Conservation (phyloP, 768 basidiomycete genomes). For the Lactarius vividus region DNA sequence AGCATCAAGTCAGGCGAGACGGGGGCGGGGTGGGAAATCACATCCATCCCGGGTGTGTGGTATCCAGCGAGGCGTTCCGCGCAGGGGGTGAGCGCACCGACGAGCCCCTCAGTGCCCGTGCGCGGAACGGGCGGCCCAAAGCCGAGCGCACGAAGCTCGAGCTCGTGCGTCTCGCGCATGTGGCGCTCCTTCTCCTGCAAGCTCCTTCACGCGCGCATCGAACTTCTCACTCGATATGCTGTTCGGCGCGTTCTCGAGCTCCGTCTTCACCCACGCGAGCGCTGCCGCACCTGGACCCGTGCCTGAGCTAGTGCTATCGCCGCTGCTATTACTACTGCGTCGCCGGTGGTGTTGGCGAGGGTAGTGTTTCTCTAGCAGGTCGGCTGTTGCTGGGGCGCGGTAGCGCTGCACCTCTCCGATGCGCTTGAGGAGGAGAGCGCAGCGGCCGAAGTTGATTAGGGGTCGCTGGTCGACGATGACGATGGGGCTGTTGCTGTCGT, state of each 20-base stretch:
- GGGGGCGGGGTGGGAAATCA: not conserved
- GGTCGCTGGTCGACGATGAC: constrained; percentile 32
- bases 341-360: not conserved
- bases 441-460: constrained; percentile 46
- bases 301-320: constrained; percentile 29
- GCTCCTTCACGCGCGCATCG: constrained; percentile 34
- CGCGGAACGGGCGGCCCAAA: constrained; percentile 9
- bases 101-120: not conserved
- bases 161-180: constrained; percentile 15
- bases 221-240: constrained; percentile 36
- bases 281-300: constrained; percentile 29
- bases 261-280: constrained; percentile 43
- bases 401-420: constrained; percentile 37
- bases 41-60: not conserved
- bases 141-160: constrained; percentile 26
- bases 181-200: constrained; percentile 21
- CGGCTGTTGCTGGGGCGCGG: constrained; percentile 33
- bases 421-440: constrained; percentile 38
- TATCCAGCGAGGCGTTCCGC: not conserved
- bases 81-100: not conserved
- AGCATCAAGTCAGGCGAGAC: not conserved
- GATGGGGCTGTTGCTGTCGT: not conserved
- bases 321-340: not conserved
- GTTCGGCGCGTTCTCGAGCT: constrained; percentile 37
- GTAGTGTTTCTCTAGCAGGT: constrained; percentile 30